Conservation (phyloP, 768 basidiomycete genomes). For the Coprinellus aureogranulatus region DNA sequence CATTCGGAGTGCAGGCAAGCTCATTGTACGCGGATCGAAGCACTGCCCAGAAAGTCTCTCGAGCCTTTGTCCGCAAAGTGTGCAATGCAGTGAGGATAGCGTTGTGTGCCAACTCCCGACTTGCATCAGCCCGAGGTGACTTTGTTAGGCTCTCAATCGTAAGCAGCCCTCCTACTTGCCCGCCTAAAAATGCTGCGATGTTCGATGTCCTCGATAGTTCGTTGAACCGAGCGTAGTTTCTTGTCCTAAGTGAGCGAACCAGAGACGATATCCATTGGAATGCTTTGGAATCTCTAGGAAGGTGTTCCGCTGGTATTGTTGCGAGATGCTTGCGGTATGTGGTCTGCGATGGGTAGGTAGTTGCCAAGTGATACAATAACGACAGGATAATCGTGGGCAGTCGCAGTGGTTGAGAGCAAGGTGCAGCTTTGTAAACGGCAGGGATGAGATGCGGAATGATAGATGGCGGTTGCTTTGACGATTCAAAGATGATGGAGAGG, state of each 20-base stretch:
- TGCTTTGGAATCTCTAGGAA: slow-evolving; percentile 34
- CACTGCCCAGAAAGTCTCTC: slow-evolving; percentile 56
- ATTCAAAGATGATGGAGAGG: slow-evolving; percentile 61
- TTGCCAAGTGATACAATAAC: slow-evolving; percentile 56
- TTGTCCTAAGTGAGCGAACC: slow-evolving; percentile 49
- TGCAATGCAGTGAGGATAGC: slow-evolving; percentile 48
- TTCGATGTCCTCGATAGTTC: slow-evolving; percentile 33
- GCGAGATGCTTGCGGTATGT: slow-evolving; percentile 47
- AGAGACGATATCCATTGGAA: slow-evolving; percentile 55
- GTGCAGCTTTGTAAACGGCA: slow-evolving; percentile 36
- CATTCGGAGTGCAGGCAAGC: slow-evolving; percentile 39
- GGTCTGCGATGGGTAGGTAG: slow-evolving; percentile 64
- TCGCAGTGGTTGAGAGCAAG: slow-evolving; percentile 21
- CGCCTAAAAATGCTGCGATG: slow-evolving; percentile 16
- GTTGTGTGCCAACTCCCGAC: slow-evolving; percentile 24
- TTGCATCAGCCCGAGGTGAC: slow-evolving; percentile 4
- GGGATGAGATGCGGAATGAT: slow-evolving; percentile 61
- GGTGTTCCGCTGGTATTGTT: slow-evolving; percentile 38
- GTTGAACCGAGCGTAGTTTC: slow-evolving; percentile 56
- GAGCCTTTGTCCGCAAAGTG: slow-evolving; percentile 46
- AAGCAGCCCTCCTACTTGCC: background rate
- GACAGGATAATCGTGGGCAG: slow-evolving; percentile 41
- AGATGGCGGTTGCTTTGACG: slow-evolving; percentile 58
- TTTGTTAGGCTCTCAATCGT: slow-evolving; percentile 11
- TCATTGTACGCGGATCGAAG: slow-evolving; percentile 66